phyloP scores from a whole-genome alignment of 176 grass and related monocot genomes.

The Pharus latifolius region DNA sequence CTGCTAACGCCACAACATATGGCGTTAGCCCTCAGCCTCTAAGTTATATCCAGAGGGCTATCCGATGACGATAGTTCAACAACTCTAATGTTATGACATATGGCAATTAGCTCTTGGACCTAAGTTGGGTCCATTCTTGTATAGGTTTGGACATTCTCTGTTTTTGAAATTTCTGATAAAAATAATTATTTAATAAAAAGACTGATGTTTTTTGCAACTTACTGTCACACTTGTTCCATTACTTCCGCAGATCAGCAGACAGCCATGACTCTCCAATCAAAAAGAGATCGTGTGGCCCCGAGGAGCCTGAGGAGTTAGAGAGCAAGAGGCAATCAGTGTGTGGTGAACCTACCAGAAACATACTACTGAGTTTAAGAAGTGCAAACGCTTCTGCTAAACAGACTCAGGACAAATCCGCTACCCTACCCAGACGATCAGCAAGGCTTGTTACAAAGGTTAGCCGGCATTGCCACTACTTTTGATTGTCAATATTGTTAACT shows the following conservation, averaged over 20 bases:
- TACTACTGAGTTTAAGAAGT: conserved; percentile 60
- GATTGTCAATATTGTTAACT: background rate
- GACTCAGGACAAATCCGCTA: conserved; percentile 14
- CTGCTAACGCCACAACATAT: no score
- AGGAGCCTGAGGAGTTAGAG: conserved; percentile 33
- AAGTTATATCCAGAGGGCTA: no score
- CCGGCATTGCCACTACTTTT: background rate
- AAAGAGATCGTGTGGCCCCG: conserved; percentile 15
- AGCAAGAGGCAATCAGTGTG: conserved; percentile 21
- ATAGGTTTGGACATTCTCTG: no score
- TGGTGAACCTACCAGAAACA: conserved; percentile 42
- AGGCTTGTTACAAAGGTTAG: conserved; percentile 58
- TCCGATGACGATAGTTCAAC: no score
- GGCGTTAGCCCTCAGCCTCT: no score
- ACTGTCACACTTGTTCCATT: conserved; percentile 12
- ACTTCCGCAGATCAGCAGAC: conserved; percentile 36
- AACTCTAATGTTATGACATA: no score
- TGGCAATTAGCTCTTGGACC: no score
- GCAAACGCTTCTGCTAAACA: conserved; percentile 36
- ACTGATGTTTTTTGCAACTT: background rate
- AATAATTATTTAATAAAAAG: no score
- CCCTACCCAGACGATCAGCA: conserved; percentile 44
- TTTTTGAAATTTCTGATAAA: no score
- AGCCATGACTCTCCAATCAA: conserved; percentile 28
- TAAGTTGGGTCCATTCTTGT: no score